Base-by-base conservation (phyloP, 2,329 filamentous ascomycete species). In the Lojkania enalia region DNA sequence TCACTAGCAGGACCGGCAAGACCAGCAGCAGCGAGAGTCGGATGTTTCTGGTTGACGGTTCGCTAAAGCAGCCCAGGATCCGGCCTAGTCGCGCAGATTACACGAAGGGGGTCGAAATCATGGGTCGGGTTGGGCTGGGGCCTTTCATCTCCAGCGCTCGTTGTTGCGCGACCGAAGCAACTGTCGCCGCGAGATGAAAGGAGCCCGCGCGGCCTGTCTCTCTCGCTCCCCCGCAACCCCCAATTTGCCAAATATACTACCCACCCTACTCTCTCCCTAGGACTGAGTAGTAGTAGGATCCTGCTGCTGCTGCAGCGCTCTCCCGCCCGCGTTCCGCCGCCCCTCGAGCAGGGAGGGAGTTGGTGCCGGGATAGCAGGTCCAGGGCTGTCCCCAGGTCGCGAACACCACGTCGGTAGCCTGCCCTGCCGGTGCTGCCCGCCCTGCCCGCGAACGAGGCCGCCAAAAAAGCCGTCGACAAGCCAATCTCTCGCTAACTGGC, bases 41-140 rank as follows among this genome's bases (percentile, higher is more conserved):
- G 31, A 37, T 38, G 31, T 43, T 39, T 37, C 35, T 50, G 41
- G 43, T 51, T 39, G 49, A 55, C 27, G 42, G 35, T 43, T 65
- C 60, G 63, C 61, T 55, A 55, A 57, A 18, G 16, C 39, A 20
- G 14, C 13, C n/a, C 45, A 46, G 60, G 57, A 55, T 37, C 9
- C 5, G 32, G 27, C 42, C 35, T 51, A 38, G 42, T 21, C 42
- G 36, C 36, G 41, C 39, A 46, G 20, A 35, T 49, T 40, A 41
- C 48, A 54, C 50, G 44, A 50, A 44, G 29, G 20, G n/a, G n/a
- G n/a, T n/a, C n/a, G n/a, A n/a, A n/a, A n/a, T n/a, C n/a, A n/a
- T n/a, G n/a, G n/a, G n/a, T n/a, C n/a, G n/a, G 38, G 19, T 18
- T 18, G 29, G 31, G 33, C 29, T 15, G 33, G 35, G 20, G 45